Conservation (phyloP, 2,329 filamentous ascomycete species). For the Nothopassalora personata region DNA sequence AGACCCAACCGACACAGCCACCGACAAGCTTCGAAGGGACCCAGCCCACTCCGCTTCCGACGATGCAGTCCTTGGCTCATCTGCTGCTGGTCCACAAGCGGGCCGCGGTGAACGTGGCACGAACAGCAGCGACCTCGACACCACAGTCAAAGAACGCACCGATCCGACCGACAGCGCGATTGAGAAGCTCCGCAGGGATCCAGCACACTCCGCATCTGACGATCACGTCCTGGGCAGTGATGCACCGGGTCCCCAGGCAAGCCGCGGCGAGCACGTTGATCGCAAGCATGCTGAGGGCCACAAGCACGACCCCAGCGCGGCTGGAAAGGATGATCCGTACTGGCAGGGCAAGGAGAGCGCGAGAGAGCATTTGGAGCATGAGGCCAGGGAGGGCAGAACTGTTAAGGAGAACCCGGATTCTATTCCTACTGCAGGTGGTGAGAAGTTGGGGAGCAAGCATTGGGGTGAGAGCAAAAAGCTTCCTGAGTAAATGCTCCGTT, state of each 20-base stretch:
- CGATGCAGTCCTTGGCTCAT: conserved; percentile 1
- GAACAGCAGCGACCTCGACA: neutral
- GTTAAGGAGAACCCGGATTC: conserved; percentile 24
- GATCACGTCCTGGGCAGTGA: neutral
- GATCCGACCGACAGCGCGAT: neutral
- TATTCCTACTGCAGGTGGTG: conserved; percentile 32
- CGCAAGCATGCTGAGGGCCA: neutral
- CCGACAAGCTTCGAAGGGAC: neutral
- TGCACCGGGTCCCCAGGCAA: neutral
- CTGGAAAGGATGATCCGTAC: neutral
- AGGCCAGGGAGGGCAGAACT: conserved; percentile 3
- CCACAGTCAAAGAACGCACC: neutral
- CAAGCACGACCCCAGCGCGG: neutral
- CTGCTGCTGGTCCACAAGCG: neutral
- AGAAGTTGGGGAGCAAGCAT: conserved; percentile 29
- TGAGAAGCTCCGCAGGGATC: neutral
- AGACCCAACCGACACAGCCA: neutral
- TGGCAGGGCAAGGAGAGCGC: neutral
- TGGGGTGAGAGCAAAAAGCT: conserved; percentile 32
- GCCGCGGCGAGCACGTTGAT: neutral
- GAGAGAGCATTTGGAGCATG: neutral
- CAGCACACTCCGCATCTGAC: neutral
- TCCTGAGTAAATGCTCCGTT: neutral
- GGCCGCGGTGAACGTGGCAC: neutral
- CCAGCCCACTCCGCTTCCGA: neutral